Base-by-base conservation (phyloP, 2,329 filamentous ascomycete species). In the Penicillium sp. region DNA sequence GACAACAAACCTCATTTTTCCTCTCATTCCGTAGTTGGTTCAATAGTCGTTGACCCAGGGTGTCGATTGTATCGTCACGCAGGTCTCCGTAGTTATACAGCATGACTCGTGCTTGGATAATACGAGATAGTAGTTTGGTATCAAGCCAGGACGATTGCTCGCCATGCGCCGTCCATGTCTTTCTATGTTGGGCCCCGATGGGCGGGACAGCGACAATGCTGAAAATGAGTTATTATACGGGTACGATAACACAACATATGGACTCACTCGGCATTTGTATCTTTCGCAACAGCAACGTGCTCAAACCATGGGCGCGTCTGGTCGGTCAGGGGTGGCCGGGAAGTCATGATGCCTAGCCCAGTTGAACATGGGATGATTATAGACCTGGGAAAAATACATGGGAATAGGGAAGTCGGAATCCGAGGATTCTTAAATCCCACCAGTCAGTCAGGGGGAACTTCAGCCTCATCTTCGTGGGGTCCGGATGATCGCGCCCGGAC, bases 201-300 rank as follows among this genome's bases (percentile, higher is more conserved):
- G 65, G 61, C 34, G 66, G 66, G n/a, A 69, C 54, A 6, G 60
- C 65, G 29, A 69, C 60, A 24, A 69, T 65, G 50, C 67, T 69
- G 43, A 24, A 15, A 4, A 19, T 37, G 12, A 21, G 26, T 43
- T 15, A 6, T 28, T 53, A 22, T 33, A 43, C 8, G 24, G 15
- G 12, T 12, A 7, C 10, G 15, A 32, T 32, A 8, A n/a, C 1
- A 8, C 8, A 41, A 13, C 10, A n/a, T n/a, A 26, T 21, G 19
- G 19, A 56, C 62, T 47, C 54, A 67, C 64, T 67, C 64, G 22
- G 64, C 55, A 37, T 57, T 57, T 5, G 59, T 61, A 7, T 57
- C 35, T 12, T 52, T 40, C 8, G 41, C 33, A 6, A 53, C 46
- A 13, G 49, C 29, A 15, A 60, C 38, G 41, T 40, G 45, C 31